Evolutionary conservation across 495 filamentous ascomycete species (phyloP).

Genomic region (Apodospora peruviana): DNA sequence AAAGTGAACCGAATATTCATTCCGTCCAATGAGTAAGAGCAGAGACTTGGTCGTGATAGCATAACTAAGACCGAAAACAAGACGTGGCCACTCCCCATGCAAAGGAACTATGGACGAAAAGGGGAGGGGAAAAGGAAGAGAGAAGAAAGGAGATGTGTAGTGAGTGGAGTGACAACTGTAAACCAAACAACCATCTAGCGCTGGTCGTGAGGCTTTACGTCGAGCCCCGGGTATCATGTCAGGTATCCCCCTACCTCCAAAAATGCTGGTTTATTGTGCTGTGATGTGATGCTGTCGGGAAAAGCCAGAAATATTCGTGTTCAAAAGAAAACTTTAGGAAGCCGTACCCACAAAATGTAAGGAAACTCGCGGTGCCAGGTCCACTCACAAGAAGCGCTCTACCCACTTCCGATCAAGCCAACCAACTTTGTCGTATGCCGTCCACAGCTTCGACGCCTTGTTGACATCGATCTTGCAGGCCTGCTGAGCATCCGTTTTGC

Average conservation of each 20-base stretch:
- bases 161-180: conserved; percentile 28
- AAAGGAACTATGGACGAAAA: not conserved
- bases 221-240: conserved; percentile 34
- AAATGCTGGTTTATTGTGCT: conserved; percentile 15
- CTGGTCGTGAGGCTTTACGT: conserved; percentile 2
- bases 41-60: too few relatives aligned
- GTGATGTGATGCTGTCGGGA: conserved; percentile 19
- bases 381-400: conserved; percentile 35
- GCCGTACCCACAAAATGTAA: too few relatives aligned
- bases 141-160: conserved; percentile 21
- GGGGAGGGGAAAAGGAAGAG: not conserved
- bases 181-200: not conserved
- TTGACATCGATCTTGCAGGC: conserved; percentile 98
- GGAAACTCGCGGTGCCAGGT: not conserved
- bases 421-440: conserved; percentile 81
- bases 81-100: too few relatives aligned
- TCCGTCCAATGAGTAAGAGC: too few relatives aligned
- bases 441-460: conserved; percentile 95
- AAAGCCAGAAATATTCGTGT: not conserved
- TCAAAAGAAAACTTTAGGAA: too few relatives aligned
- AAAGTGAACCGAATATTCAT: too few relatives aligned
- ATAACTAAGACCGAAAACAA: too few relatives aligned
- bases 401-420: conserved; percentile 73
- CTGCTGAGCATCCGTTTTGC: conserved; percentile 96
- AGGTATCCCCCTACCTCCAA: conserved; percentile 7